Evolutionary conservation across 2,329 filamentous ascomycete genomes (phyloP), one percentile per base, ranked within the genome.

Genomic region (Aspergillus pseudoviridinutans): DNA sequence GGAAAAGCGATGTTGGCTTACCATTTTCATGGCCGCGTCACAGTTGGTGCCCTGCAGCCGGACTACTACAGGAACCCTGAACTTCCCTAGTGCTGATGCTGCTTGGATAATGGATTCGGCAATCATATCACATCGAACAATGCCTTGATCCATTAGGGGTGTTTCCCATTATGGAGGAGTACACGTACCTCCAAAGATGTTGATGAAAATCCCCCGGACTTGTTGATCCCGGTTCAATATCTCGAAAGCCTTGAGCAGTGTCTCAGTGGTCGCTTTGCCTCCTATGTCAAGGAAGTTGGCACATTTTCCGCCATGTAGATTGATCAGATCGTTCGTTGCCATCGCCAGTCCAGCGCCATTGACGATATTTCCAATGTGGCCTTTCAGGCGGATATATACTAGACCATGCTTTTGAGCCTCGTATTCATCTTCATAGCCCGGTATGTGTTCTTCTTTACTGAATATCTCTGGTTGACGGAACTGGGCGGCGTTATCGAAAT

Each of bases 91-190:
- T 25, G 76, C 66, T 4, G 60, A 64, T 2, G 74, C 74, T 1
- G 79, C 79, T 0, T 71, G 71, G 22, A 82, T 71, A 54, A 81
- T 79, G 8, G 79, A 78, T 62, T 79, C 75, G 9, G 80, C 79
- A 61, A 82, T 80, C 79, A 82, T 82, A 58, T 80, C 78, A 32
- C 79, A 80, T 38, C 74, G 72, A 1, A 78, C 79, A 17, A 82
- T 79, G 0, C 79, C 79, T 81, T 3, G n/a, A 3, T 35, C 12
- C 42, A 24, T 10, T 7, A n/a, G 56, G 4, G 55, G 50, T 7
- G 22, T 28, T 7, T 5, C 4, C 10, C 3, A 0, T 50, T 17
- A 32, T 28, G 17, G 2, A 24, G 9, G 20, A 51, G 14, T 22
- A 29, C 32, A 62, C 66, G 54, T 35, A 69, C 69, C 68, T 7